These are phyloP conservation scores for Colletotrichum cuscutae DNA, from an alignment of 2,329 filamentous ascomycete species.

Conservation along the genomic window DNA sequence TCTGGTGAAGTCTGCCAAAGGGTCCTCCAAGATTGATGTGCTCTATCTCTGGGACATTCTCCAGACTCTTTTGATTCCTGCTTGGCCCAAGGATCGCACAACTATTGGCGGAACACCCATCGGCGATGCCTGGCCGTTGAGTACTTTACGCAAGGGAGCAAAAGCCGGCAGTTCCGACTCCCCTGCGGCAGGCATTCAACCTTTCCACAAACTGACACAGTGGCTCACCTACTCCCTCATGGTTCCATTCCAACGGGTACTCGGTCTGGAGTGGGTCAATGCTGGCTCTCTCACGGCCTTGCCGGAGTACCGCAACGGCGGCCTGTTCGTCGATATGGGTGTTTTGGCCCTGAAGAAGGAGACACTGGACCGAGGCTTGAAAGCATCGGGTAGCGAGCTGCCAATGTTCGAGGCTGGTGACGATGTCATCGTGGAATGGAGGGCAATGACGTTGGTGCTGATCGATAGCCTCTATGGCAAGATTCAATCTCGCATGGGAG, in stretches of 20 bases:
- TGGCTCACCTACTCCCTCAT: conserved; percentile 96
- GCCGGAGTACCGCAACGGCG: conserved; percentile 93
- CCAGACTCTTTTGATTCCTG: conserved; percentile 56
- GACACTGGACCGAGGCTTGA: conserved; percentile 77
- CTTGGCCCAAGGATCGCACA: conserved; percentile 65
- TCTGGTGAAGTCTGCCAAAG: conserved; percentile 43
- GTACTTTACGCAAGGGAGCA: conserved; percentile 36
- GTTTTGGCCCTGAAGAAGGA: conserved; percentile 79
- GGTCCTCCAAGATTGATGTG: conserved; percentile 48
- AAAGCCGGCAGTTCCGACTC: conserved; percentile 16
- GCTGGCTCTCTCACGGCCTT: conserved; percentile 86
- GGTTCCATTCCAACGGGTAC: conserved; percentile 86
- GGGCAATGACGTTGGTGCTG: conserved; percentile 70
- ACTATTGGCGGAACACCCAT: conserved; percentile 52
- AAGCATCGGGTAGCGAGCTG: conserved; percentile 61
- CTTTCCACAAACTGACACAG: conserved; percentile 94
- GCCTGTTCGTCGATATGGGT: conserved; percentile 86
- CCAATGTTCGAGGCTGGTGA: conserved; percentile 69
- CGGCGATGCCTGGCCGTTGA: conserved; percentile 62
- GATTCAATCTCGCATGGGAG: conserved; percentile 50
- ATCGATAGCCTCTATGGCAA: conserved; percentile 64
- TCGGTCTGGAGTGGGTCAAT: conserved; percentile 84
- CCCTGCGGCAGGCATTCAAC: conserved; percentile 67
- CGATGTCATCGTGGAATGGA: conserved; percentile 73
- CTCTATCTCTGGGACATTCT: conserved; percentile 53